Evolutionary conservation across 1,284 basidiomycete species (phyloP).

Genomic region (Pascua sp.): DNA sequence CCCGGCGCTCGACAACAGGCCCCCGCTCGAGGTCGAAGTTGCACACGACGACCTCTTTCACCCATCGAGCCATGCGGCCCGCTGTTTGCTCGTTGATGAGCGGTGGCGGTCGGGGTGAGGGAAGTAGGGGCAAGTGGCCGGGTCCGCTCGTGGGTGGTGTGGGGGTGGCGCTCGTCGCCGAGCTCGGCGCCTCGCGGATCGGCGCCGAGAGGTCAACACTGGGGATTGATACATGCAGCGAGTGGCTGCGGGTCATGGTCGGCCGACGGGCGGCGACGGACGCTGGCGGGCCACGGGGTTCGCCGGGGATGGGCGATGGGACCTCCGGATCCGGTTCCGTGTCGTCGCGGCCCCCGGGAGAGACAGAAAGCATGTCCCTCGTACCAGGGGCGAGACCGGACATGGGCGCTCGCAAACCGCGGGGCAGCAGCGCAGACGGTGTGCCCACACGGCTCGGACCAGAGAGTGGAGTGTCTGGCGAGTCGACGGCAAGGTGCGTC

Average conservation of each 20-base stretch:
- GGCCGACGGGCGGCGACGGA: background rate
- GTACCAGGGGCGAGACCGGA: no score
- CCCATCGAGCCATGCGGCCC: slow-evolving; percentile 65
- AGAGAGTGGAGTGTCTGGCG: no score
- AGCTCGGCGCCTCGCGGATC: background rate
- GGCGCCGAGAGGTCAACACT: slow-evolving; percentile 1
- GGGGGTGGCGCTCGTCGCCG: background rate
- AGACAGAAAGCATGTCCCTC: no score
- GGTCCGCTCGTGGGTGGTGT: background rate
- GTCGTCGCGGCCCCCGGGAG: no score
- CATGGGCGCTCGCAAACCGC: no score
- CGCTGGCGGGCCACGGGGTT: no score
- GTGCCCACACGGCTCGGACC: no score
- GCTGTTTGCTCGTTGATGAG: slow-evolving; percentile 55
- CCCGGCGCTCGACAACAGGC: slow-evolving; percentile 68
- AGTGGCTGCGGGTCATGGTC: slow-evolving; percentile 10
- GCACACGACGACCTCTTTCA: slow-evolving; percentile 74
- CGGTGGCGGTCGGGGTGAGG: slow-evolving; percentile 31
- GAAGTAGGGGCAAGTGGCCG: background rate
- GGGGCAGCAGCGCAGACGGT: no score
- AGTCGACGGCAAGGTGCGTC: no score
- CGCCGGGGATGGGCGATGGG: no score
- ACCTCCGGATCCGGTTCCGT: no score
- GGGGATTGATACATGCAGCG: slow-evolving; percentile 15
- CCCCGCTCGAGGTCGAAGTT: slow-evolving; percentile 85